phyloP scores from a whole-genome alignment of 2,329 filamentous ascomycete genomes.

The Tetracladium maxilliforme region DNA sequence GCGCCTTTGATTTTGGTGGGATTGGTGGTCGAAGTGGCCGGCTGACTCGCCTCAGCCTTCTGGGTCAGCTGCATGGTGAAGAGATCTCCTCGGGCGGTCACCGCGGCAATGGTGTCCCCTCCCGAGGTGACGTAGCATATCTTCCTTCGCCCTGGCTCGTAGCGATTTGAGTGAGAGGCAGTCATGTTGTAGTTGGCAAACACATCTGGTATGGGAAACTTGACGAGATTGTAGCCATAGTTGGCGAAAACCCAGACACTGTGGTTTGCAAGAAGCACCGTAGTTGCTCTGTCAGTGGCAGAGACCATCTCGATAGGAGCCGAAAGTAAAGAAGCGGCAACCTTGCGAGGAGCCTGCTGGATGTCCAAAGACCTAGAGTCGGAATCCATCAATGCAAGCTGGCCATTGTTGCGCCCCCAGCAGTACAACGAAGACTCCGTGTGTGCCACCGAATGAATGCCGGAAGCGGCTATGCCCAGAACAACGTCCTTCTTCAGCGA shows the following conservation, averaged over 20 bases:
- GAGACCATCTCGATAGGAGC: constrained; percentile 63
- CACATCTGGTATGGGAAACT: constrained; percentile 60
- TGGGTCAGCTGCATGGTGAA: constrained; percentile 71
- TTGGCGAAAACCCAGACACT: constrained; percentile 92
- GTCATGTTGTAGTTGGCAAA: constrained; percentile 53
- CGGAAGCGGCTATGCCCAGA: constrained; percentile 72
- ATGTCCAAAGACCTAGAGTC: constrained; percentile 81
- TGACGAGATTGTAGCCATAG: constrained; percentile 85
- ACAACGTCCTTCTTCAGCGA: constrained; percentile 76
- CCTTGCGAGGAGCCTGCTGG: constrained; percentile 71
- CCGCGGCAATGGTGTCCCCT: constrained; percentile 80
- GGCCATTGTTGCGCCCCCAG: constrained; percentile 90
- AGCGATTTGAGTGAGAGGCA: constrained; percentile 48
- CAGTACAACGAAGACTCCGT: constrained; percentile 73
- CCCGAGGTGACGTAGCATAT: constrained; percentile 70
- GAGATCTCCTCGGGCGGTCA: constrained; percentile 73
- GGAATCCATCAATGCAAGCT: constrained; percentile 86
- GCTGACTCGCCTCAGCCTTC: constrained; percentile 44
- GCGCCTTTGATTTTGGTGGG: constrained; percentile 79
- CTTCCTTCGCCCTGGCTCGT: constrained; percentile 48
- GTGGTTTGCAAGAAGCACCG: constrained; percentile 70
- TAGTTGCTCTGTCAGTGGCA: constrained; percentile 82
- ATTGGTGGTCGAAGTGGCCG: constrained; percentile 70
- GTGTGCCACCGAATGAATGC: constrained; percentile 82
- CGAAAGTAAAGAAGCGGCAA: constrained; percentile 71